Evolutionary conservation across 768 basidiomycete genomes (phyloP).

Genomic region (Pleurotus tuoliensis): DNA sequence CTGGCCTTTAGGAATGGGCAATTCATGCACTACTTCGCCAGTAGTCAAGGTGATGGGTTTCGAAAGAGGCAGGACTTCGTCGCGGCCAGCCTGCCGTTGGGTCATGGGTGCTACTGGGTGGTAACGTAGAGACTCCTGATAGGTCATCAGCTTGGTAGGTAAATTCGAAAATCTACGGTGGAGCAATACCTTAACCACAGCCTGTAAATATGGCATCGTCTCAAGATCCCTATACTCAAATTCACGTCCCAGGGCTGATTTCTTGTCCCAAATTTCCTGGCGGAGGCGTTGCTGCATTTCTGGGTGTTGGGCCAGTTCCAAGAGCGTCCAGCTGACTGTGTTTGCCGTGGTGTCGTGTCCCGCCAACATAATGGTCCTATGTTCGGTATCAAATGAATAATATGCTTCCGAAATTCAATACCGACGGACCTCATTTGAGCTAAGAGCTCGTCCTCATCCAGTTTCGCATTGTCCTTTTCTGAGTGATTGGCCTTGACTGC

Average conservation of each 20-base stretch:
- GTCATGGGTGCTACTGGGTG: slow-evolving; percentile 27
- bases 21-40: slow-evolving; percentile 15
- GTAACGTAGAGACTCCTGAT: slow-evolving; percentile 27
- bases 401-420: neutral
- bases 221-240: slow-evolving; percentile 27
- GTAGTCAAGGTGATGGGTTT: slow-evolving; percentile 20
- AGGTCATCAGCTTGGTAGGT: too few relatives aligned
- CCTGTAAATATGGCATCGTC: slow-evolving; percentile 24
- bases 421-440: slow-evolving; percentile 48
- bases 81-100: slow-evolving; percentile 19
- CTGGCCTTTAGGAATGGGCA: slow-evolving; percentile 18
- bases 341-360: slow-evolving; percentile 17
- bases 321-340: slow-evolving; percentile 10
- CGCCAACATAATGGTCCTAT: slow-evolving; percentile 11
- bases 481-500: slow-evolving; percentile 53
- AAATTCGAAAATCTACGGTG: too few relatives aligned
- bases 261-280: slow-evolving; percentile 10
- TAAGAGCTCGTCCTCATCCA: slow-evolving; percentile 47
- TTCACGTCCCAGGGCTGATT: slow-evolving; percentile 7
- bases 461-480: slow-evolving; percentile 34
- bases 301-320: slow-evolving; percentile 14
- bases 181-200: slow-evolving; percentile 25
- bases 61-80: slow-evolving; percentile 30
- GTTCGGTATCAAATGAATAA: too few relatives aligned
- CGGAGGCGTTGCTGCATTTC: slow-evolving; percentile 13